Evolutionary conservation across 139 green algal species (phyloP).

Genomic region (Volvox reticuliferus): DNA sequence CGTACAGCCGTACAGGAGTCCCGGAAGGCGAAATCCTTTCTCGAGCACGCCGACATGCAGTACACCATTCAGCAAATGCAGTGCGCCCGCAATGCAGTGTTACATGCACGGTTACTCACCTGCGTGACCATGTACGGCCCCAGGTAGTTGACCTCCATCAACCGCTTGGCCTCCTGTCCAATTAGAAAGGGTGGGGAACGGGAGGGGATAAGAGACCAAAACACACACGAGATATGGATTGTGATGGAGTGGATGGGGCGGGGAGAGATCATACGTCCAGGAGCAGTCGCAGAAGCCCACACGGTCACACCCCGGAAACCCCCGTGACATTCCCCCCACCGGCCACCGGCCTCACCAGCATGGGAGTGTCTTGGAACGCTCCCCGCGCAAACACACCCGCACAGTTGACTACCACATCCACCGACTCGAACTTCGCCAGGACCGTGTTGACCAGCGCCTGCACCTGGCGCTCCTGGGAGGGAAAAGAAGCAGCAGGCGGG

Average conservation of each 20-base stretch:
- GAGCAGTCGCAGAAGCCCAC: no score
- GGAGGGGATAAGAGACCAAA: not conserved
- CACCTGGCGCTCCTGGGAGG: constrained; percentile 51
- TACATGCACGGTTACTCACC: not conserved
- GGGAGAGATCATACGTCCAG: no score
- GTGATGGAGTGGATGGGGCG: no score
- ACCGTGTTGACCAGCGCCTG: constrained; percentile 51
- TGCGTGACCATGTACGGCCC: constrained; percentile 59
- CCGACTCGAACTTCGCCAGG: constrained; percentile 55
- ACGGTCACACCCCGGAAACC: no score
- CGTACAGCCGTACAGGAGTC: no score
- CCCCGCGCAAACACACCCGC: constrained; percentile 59
- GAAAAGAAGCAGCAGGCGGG: not conserved
- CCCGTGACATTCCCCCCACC: no score
- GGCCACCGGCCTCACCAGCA: not conserved
- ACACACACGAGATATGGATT: not conserved
- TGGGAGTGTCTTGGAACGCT: constrained; percentile 49
- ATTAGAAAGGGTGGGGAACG: not conserved
- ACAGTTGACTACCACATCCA: constrained; percentile 58
- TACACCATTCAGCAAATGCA: no score
- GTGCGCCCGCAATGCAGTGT: not conserved
- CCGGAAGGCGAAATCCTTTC: no score
- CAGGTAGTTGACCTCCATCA: constrained; percentile 66
- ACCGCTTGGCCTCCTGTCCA: constrained; percentile 41
- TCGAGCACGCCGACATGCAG: not conserved